These are phyloP conservation scores for Aspergillus quadricinctus DNA, from an alignment of 2,329 filamentous ascomycete species.

Conservation along the genomic window DNA sequence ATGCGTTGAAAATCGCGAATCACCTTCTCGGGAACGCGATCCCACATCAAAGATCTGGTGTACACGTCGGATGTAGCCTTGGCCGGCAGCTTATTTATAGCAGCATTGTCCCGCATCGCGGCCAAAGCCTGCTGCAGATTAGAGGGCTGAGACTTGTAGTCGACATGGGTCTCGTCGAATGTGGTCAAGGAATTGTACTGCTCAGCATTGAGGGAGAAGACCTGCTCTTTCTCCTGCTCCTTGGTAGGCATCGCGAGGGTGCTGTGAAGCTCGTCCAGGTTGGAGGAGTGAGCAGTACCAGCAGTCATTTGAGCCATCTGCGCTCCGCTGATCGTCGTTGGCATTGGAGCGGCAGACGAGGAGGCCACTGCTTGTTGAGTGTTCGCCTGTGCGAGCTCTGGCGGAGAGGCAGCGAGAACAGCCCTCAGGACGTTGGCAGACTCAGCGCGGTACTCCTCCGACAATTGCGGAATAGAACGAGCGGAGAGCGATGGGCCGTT, in stretches of 20 bases:
- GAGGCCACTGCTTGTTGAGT: constrained; percentile 23
- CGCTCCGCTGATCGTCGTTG: constrained; percentile 33
- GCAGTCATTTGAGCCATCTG: constrained; percentile 38
- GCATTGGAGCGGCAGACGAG: constrained; percentile 21
- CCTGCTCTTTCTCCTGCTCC: constrained; percentile 81
- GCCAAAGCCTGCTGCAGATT: constrained; percentile 62
- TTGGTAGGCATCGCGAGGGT: constrained; percentile 70
- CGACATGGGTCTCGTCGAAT: constrained; percentile 52
- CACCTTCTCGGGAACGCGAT: constrained; percentile 87
- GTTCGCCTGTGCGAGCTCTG: constrained; percentile 50
- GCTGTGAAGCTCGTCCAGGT: constrained; percentile 63
- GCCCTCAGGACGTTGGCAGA: constrained; percentile 46
- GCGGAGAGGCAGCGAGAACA: constrained; percentile 43
- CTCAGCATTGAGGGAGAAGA: constrained; percentile 77
- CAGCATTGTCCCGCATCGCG: constrained; percentile 65
- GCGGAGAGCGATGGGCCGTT: constrained; percentile 62
- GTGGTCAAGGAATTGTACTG: constrained; percentile 83
- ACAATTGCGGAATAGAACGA: constrained; percentile 52
- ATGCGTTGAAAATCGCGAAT: constrained; percentile 90
- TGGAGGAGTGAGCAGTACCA: constrained; percentile 27
- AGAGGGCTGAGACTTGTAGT: constrained; percentile 38
- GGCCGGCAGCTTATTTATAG: constrained; percentile 54
- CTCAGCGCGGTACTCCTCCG: constrained; percentile 45
- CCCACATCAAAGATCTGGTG: constrained; percentile 87
- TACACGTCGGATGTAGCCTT: constrained; percentile 77